These are phyloP conservation scores for Gossypium anomalum DNA, from an alignment of 345 rosid genomes.

Conservation along the genomic window DNA sequence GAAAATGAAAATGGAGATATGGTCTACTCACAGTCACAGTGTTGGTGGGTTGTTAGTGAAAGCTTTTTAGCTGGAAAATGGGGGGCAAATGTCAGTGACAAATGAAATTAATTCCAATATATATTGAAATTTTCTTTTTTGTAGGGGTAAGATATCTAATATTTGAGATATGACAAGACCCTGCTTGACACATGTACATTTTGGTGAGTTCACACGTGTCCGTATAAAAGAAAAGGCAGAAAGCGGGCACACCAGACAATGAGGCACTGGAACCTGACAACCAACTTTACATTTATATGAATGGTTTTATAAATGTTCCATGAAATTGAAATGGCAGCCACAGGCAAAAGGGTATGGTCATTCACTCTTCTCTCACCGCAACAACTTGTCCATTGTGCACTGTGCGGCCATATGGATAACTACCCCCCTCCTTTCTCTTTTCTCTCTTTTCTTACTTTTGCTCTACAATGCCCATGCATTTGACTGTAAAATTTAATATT, in stretches of 20 bases:
- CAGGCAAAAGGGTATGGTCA: not conserved
- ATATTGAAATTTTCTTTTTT: not conserved
- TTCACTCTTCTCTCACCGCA: not conserved
- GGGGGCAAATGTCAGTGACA: not conserved
- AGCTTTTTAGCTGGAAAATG: not conserved
- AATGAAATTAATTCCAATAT: not conserved
- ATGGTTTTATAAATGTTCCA: not conserved
- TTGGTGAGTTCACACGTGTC: not conserved
- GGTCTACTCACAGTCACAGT: no score
- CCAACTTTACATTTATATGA: not conserved
- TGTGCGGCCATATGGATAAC: not conserved
- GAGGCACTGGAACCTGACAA: not conserved
- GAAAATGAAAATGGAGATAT: not conserved
- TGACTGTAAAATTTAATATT: no score
- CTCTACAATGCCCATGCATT: no score
- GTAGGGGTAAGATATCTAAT: no score
- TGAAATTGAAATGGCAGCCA: not conserved
- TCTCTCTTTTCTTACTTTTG: no score
- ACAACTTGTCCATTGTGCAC: not conserved
- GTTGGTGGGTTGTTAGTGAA: not conserved
- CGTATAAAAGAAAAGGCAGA: not conserved
- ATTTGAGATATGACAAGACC: not conserved
- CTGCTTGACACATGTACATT: not conserved
- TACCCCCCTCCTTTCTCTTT: no score
- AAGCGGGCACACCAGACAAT: not conserved